Conservation (phyloP, 2,329 filamentous ascomycete genomes). For the Parafenestella ontariensis region DNA sequence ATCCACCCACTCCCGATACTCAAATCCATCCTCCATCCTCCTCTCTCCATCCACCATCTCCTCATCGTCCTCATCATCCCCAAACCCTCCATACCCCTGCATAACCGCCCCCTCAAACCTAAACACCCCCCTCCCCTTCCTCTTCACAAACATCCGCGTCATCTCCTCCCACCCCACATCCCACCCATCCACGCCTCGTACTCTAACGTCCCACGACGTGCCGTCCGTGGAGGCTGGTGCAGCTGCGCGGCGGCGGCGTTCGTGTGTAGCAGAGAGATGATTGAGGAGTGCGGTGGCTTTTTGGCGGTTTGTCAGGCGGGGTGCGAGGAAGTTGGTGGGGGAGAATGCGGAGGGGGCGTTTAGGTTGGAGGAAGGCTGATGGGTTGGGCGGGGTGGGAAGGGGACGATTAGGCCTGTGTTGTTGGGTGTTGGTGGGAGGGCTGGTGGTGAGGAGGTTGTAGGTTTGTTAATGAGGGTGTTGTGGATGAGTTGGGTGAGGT, state of each 20-base stretch:
- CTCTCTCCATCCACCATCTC: neutral
- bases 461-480: neutral
- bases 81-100: neutral
- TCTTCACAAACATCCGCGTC: neutral
- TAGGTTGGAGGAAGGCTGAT: neutral
- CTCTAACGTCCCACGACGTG: neutral
- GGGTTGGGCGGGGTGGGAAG: neutral
- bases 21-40: neutral
- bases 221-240: neutral
- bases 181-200: neutral
- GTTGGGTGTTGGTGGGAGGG: neutral
- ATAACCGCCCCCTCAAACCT: neutral
- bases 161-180: neutral
- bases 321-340: too few species aligned
- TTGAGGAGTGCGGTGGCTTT: neutral
- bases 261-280: neutral
- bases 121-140: neutral
- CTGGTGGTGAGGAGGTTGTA: neutral
- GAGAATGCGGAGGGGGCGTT: neutral
- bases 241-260: neutral
- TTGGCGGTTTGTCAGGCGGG: neutral
- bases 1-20: neutral
- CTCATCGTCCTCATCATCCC: neutral
- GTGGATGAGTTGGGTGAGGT: neutral
- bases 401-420: neutral